Evolutionary conservation across 768 basidiomycete species (phyloP), one percentile per base, ranked within the genome.

Genomic region (Mycena chlorophos): DNA sequence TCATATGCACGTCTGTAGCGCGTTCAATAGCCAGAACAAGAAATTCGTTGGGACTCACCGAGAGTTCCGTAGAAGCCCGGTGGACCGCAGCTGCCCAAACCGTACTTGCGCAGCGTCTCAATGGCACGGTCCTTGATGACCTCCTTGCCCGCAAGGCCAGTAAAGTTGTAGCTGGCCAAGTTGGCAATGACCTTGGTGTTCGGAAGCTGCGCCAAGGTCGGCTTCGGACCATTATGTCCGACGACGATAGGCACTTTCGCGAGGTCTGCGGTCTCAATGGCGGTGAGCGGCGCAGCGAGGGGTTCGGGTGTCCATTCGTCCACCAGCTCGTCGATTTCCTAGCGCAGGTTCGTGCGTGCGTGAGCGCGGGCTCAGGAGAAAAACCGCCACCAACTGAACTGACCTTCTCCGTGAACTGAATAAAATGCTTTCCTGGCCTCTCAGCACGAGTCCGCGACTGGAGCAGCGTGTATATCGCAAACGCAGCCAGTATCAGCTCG

Each of bases 321-420:
- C 1, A 99, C 94, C 25, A 98, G 81, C 67, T 98, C 97, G 67
- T 98, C 87, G 39, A 98, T 84, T 86, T 98, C 97, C 94, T 97
- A 48, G 14, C 3, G 12, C 29, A n/a, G n/a, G n/a, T n/a, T n/a
- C n/a, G n/a, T n/a, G n/a, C n/a, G n/a, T 42, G 8, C 13, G 4
- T 46, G 23, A 10, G 13, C 13, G 40, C 20, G 13, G 8, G 8
- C 37, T 61, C 31, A 61, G 52, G 14, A 51, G 16, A 4, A 23
- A 22, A 19, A 13, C 5, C 27, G 3, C 22, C 10, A 34, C 8
- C 40, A 43, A 20, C 40, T n/a, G 22, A 19, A 69, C 76, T 27
- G 51, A 93, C 95, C 82, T 97, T 94, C 63, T 94, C 92, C 51
- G 78, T 85, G 62, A 98, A 89, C 65, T 92, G 80, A 54, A 98